Conservation (phyloP, 208 protist genomes). For the Leishmania arabica region DNA sequence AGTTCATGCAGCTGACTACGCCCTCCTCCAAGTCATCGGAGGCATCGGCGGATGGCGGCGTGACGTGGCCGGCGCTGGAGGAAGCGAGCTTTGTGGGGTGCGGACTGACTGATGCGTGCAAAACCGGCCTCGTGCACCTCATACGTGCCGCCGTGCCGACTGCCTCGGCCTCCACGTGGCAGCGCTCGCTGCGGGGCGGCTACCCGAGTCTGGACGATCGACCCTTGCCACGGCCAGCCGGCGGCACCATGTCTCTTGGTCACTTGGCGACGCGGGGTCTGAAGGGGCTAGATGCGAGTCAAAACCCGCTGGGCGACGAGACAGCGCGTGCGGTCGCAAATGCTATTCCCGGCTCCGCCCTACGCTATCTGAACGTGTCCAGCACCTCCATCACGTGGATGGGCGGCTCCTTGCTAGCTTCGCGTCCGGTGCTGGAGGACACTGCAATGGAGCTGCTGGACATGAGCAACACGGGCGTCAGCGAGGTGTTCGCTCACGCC, state of each 20-base stretch:
- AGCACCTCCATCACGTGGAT: slow-evolving; percentile 41
- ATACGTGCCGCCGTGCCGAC: slow-evolving; percentile 29
- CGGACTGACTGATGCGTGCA: slow-evolving; percentile 52
- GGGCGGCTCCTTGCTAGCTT: slow-evolving; percentile 37
- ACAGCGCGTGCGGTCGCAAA: slow-evolving; percentile 45
- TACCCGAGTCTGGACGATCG: slow-evolving; percentile 2
- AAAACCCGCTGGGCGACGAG: slow-evolving; percentile 56
- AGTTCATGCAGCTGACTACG: slow-evolving; percentile 36
- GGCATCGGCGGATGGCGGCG: slow-evolving; percentile 7
- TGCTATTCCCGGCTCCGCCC: slow-evolving; percentile 43
- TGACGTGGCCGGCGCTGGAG: slow-evolving; percentile 41
- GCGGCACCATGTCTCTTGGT: background rate
- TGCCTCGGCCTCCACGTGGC: slow-evolving; percentile 34
- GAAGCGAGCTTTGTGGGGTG: slow-evolving; percentile 69
- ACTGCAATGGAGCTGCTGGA: slow-evolving; percentile 61
- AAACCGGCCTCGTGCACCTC: slow-evolving; percentile 43
- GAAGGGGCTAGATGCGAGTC: slow-evolving; percentile 54
- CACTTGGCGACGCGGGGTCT: slow-evolving; percentile 17
- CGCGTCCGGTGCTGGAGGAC: slow-evolving; percentile 39
- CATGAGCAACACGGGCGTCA: slow-evolving; percentile 46
- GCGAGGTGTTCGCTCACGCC: background rate
- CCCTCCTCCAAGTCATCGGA: slow-evolving; percentile 1
- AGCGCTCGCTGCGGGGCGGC: slow-evolving; percentile 42
- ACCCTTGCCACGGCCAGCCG: background rate
- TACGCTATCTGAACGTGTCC: slow-evolving; percentile 60